Percentiles rank a stretch among this genome's conserved stretches.
Conservation (phyloP, 208 protist genomes). For the Acanthamoeba lenticulata region DNA sequence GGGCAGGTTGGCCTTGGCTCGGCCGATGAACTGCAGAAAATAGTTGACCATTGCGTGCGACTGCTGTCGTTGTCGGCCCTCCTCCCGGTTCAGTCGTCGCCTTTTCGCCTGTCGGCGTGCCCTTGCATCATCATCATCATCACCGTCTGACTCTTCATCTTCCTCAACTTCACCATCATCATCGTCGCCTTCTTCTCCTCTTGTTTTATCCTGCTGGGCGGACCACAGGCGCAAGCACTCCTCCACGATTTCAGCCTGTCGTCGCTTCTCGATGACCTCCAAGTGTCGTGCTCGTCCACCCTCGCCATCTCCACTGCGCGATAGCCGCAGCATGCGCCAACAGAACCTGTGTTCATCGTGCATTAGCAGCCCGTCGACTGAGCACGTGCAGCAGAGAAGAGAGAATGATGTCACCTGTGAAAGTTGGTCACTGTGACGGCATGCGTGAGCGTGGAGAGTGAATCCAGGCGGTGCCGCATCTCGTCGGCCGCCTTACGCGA, state of each 20-base stretch:
- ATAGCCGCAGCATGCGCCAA: not conserved
- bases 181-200: not conserved
- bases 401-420: not conserved
- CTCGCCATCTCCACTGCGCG: not conserved
- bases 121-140: not conserved
- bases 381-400: no score
- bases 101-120: not conserved
- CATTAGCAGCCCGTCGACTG: no score
- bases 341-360: not conserved
- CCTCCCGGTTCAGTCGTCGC: not conserved
- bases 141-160: not conserved
- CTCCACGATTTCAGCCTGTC: not conserved
- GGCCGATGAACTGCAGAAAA: not conserved
- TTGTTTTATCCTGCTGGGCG: not conserved
- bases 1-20: not conserved
- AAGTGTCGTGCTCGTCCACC: not conserved
- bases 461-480: constrained; percentile 62
- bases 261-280: not conserved
- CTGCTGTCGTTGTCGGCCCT: not conserved
- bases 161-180: not conserved
- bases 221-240: not conserved
- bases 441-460: not conserved
- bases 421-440: constrained; percentile 46
- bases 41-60: not conserved
- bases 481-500: constrained; percentile 73